phyloP scores from a whole-genome alignment of 1,284 basidiomycete genomes.

The Naganishia liquefaciens region DNA sequence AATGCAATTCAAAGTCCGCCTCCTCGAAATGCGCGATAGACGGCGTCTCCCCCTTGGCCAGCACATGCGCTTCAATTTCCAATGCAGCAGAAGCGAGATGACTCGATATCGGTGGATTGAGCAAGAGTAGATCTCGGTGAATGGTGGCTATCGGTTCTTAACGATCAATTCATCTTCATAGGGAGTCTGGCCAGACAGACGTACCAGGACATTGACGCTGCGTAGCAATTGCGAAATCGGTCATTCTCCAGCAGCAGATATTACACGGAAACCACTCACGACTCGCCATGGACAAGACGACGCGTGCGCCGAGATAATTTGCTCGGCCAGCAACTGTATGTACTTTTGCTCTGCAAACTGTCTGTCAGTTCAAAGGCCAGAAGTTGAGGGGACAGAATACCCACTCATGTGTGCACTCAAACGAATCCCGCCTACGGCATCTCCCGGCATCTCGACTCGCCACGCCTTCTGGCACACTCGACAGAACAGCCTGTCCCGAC shows the following conservation, averaged over 20 bases:
- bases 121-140: conserved; percentile 12
- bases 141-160: conserved; percentile 7
- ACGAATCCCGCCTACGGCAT: conserved; percentile 2
- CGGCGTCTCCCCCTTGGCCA: conserved; percentile 14
- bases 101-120: conserved; percentile 27
- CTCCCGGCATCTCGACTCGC: conserved; percentile 15
- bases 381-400: neutral
- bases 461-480: conserved; percentile 20
- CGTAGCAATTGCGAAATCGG: too few relatives aligned
- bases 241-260: too few relatives aligned
- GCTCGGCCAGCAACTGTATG: conserved; percentile 12
- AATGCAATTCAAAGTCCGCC: conserved; percentile 20
- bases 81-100: conserved; percentile 19
- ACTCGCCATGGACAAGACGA: conserved; percentile 21
- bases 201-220: conserved; percentile 25
- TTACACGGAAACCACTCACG: neutral
- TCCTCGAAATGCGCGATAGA: conserved; percentile 26
- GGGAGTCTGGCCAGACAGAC: neutral
- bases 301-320: conserved; percentile 11
- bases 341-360: neutral
- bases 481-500: conserved; percentile 17
- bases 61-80: conserved; percentile 4
- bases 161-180: too few relatives aligned
- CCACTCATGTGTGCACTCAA: conserved; percentile 11
- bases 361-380: neutral